A percentile compares a stretch with the other conserved stretches of the same genome.
These are phyloP conservation scores for Amaranthus palmeri DNA, from an alignment of 148 eudicot genomes.

Conservation along the genomic window DNA sequence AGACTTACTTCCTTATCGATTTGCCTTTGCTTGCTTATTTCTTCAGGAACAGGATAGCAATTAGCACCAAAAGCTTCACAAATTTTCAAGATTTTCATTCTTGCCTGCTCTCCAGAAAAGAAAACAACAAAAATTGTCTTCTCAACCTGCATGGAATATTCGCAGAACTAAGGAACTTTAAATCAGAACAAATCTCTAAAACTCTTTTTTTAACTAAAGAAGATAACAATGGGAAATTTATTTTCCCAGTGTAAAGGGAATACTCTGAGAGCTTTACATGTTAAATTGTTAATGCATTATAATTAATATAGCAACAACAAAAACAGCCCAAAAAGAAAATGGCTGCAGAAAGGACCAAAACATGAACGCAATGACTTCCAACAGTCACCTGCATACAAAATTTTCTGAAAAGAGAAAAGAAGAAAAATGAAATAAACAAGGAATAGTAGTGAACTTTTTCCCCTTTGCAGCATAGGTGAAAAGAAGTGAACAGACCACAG, in stretches of 20 bases:
- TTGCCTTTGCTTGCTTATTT: slow-evolving; percentile 67
- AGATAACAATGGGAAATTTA: not conserved
- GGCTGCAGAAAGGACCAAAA: not conserved
- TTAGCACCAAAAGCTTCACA: slow-evolving; percentile 99
- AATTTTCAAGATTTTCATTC: slow-evolving; percentile 84
- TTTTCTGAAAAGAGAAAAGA: not conserved
- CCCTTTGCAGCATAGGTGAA: not conserved
- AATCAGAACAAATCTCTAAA: not conserved
- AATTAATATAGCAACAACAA: not conserved
- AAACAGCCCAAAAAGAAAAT: too few species aligned
- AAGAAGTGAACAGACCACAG: not conserved
- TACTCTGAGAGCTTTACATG: not conserved
- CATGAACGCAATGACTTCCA: not conserved
- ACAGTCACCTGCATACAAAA: not conserved
- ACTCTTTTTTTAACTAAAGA: not conserved
- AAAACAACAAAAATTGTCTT: slow-evolving; percentile 89
- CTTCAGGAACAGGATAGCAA: slow-evolving; percentile 97
- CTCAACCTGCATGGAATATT: slow-evolving; percentile 69
- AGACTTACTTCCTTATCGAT: slow-evolving; percentile 68
- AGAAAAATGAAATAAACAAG: not conserved
- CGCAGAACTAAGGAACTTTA: slow-evolving; percentile 6
- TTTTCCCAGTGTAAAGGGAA: not conserved
- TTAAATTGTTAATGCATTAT: not conserved
- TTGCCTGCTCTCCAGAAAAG: slow-evolving; percentile 99
- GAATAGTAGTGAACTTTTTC: not conserved